Base-by-base conservation (phyloP, 129 eudicot species). In the Tagetes patula region DNA sequence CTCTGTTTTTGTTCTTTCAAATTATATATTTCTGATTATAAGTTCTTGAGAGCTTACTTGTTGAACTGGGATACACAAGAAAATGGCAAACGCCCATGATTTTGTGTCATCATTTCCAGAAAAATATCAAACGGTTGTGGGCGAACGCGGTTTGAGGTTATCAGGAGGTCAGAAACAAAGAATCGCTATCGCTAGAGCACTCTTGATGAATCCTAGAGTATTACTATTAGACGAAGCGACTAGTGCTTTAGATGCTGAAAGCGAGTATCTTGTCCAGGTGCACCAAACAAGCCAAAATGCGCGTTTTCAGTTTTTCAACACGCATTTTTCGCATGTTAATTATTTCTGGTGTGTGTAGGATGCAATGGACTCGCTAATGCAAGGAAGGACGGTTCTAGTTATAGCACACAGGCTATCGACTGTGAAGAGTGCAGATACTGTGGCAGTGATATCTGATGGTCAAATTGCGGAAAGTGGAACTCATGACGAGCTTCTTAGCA, bases 341-440 rank as follows among this genome's bases (percentile, higher is more conserved):
- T 65, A 61, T 71, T 52, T 72, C 10, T 10, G 38, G 56, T 74
- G 63, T 33, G 9, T 81, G 34, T 14, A 88, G 91, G 91, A 88
- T 82, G 96, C 96, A 27, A 86, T 88, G 96, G 96, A 88, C 40
- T 84, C 87, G 10, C 70, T 88, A 54, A 88, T 88, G 94, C 74
- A 72, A 59, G 96, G 96, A 49, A 82, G 91, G 79, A 88, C 96
- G 8, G 91, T 88, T 13, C 77, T 88, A 33, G 96, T 88, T 11
- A 88, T 88, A 49, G 96, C 96, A 1, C 96, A 88, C 72, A 53
- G 96, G 80, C 85, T 88, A 11, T 88, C 91, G 50, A 88, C 96
- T 0, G 96, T 88, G 14, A 86, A 88, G 71, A 88, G 85, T 69
- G 96, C 96, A 32, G 76, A 88, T 60, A 84, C 82, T 0, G 91